Evolutionary conservation across 768 basidiomycete genomes (phyloP).

Genomic region (Lentinula aciculospora): DNA sequence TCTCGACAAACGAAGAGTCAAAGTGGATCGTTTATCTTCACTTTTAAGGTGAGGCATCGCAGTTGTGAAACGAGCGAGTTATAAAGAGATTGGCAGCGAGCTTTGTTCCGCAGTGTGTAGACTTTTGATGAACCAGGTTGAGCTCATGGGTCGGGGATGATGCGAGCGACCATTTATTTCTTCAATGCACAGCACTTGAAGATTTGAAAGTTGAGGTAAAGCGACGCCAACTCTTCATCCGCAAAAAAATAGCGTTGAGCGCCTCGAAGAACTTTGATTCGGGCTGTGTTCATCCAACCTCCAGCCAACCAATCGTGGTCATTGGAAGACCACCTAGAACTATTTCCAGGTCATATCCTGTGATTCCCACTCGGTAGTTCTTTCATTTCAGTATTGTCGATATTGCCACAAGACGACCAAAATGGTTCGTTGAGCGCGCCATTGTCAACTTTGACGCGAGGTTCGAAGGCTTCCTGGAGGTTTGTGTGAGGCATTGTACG

Average conservation of each 20-base stretch:
- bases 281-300: not conserved
- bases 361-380: not conserved
- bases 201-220: not conserved
- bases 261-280: not conserved
- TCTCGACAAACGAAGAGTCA: not conserved
- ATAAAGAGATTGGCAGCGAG: not conserved
- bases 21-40: not conserved
- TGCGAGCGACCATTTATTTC: not conserved
- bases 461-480: not conserved
- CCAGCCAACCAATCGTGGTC: not conserved
- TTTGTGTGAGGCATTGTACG: not conserved
- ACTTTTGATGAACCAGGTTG: not conserved
- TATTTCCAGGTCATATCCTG: not conserved
- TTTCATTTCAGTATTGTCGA: not conserved
- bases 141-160: not conserved
- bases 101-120: not conserved
- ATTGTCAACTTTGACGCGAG: not conserved
- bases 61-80: not conserved
- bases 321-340: too few species aligned
- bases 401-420: not conserved
- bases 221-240: not conserved
- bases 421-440: not conserved
- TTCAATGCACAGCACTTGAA: not conserved
- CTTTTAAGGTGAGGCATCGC: not conserved
- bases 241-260: not conserved